Percentiles rank a stretch among this genome's conserved stretches.
Conservation (phyloP, 345 rosid genomes). For the Moricandia moricandioides region DNA sequence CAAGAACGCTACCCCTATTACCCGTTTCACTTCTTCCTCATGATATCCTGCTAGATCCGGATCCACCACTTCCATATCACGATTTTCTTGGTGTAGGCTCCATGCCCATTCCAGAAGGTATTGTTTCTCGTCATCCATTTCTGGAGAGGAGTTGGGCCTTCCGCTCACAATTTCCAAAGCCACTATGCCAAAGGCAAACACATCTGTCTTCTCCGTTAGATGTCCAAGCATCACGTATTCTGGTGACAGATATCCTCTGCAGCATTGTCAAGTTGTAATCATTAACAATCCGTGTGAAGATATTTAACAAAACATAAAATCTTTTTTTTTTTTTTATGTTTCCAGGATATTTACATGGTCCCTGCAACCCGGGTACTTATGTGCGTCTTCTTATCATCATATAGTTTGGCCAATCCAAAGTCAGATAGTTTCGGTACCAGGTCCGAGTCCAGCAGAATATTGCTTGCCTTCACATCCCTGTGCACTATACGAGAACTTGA, state of each 20-base stretch:
- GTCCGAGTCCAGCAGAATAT: slow-evolving; percentile 59
- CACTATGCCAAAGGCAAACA: slow-evolving; percentile 51
- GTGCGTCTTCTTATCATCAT: slow-evolving; percentile 47
- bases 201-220: slow-evolving; percentile 58
- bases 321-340: neutral
- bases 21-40: slow-evolving; percentile 48
- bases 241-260: slow-evolving; percentile 61
- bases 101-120: slow-evolving; percentile 79
- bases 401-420: slow-evolving; percentile 48
- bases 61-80: slow-evolving; percentile 46
- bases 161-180: slow-evolving; percentile 46
- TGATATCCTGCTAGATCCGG: slow-evolving; percentile 35
- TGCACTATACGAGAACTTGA: slow-evolving; percentile 45
- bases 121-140: slow-evolving; percentile 31
- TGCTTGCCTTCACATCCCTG: slow-evolving; percentile 56
- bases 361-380: slow-evolving; percentile 47
- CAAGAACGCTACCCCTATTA: slow-evolving; percentile 55
- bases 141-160: slow-evolving; percentile 34
- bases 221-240: slow-evolving; percentile 70
- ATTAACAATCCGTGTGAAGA: neutral
- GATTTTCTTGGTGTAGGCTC: slow-evolving; percentile 49
- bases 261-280: slow-evolving; percentile 9
- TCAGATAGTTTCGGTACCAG: slow-evolving; percentile 45
- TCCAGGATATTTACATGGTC: slow-evolving; percentile 36
- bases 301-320: neutral